Evolutionary conservation across 305 asterid genomes (phyloP).

Genomic region (Ilex paraguariensis): DNA sequence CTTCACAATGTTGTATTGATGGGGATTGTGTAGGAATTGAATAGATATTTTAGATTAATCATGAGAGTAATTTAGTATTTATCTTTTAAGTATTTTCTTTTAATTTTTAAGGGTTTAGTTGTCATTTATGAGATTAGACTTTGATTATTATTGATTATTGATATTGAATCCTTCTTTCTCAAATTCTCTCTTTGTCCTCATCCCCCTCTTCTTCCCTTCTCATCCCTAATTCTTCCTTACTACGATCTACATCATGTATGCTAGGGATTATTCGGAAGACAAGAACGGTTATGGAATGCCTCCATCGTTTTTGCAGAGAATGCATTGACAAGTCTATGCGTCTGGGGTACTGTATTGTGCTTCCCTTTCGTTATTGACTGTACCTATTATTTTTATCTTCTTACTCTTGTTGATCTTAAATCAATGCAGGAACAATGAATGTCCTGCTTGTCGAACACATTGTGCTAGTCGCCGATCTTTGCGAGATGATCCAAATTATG

Average conservation of each 20-base stretch:
- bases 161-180: too few species aligned
- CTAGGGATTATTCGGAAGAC: constrained; percentile 97
- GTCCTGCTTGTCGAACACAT: constrained; percentile 99
- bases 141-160: too few species aligned
- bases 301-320: constrained; percentile 98
- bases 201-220: too few species aligned
- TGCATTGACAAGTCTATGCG: constrained; percentile 98
- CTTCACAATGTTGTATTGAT: constrained; percentile 14
- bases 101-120: too few species aligned
- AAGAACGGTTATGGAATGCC: constrained; percentile 99
- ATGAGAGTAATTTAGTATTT: too few species aligned
- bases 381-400: constrained; percentile 5
- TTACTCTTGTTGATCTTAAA: constrained; percentile 11
- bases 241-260: too few species aligned
- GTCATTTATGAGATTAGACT: too few species aligned
- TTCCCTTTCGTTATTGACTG: constrained; percentile 19
- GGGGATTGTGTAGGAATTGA: too few species aligned
- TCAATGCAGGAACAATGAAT: constrained; percentile 81
- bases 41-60: too few species aligned
- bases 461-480: constrained; percentile 97
- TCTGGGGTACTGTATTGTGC: constrained; percentile 50
- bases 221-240: too few species aligned
- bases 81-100: too few species aligned
- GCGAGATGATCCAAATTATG: constrained; percentile 97
- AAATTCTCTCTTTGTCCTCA: too few species aligned